These are phyloP conservation scores for Leucocoprinus sp. DNA, from an alignment of 768 basidiomycete species.

Conservation along the genomic window DNA sequence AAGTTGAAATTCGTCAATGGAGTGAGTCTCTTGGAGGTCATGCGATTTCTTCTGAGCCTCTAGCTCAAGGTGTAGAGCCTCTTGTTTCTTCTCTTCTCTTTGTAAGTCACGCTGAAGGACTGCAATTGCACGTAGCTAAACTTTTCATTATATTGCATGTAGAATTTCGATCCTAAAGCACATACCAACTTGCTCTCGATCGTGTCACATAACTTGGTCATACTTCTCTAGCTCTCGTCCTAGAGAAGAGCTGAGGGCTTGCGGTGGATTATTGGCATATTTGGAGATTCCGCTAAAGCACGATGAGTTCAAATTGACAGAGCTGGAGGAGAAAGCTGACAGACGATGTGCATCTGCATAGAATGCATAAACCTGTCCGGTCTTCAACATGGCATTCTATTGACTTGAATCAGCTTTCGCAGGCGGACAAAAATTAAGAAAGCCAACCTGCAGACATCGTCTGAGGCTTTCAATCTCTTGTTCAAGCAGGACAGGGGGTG, in stretches of 20 bases:
- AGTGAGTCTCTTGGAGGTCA: slow-evolving; percentile 12
- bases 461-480: slow-evolving; percentile 57
- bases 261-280: slow-evolving; percentile 54
- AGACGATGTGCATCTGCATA: slow-evolving; percentile 57
- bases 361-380: slow-evolving; percentile 64
- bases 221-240: slow-evolving; percentile 73
- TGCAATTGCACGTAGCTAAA: slow-evolving; percentile 55
- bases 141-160: slow-evolving; percentile 1
- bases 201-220: slow-evolving; percentile 70
- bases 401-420: background rate
- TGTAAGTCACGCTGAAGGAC: slow-evolving; percentile 63
- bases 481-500: slow-evolving; percentile 42
- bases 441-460: slow-evolving; percentile 45
- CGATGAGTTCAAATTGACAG: background rate
- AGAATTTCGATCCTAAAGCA: slow-evolving; percentile 7
- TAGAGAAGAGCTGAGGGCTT: slow-evolving; percentile 52
- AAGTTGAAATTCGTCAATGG: slow-evolving; percentile 5
- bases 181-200: slow-evolving; percentile 67
- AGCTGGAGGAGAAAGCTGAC: slow-evolving; percentile 31
- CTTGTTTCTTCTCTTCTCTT: slow-evolving; percentile 40
- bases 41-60: slow-evolving; percentile 24
- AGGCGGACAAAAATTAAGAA: background rate
- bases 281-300: slow-evolving; percentile 45
- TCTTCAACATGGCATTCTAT: slow-evolving; percentile 60
- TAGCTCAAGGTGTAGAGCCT: slow-evolving; percentile 10